Conservation (phyloP, 306 rosid genomes). For the Gynostemma pentaphyllum region DNA sequence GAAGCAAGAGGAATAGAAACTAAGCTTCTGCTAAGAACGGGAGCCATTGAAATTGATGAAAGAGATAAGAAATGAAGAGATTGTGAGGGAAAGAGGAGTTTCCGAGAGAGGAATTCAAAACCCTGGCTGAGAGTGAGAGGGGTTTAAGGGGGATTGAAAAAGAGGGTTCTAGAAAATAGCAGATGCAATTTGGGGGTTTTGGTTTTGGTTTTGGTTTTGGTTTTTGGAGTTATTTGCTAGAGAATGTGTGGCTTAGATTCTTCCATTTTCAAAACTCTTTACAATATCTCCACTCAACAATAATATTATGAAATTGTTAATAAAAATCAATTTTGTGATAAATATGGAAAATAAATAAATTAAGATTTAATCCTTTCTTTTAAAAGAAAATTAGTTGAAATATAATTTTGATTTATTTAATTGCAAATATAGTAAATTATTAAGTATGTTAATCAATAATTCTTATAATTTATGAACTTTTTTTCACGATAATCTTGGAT, state of each 20-base stretch:
- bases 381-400: too few species aligned
- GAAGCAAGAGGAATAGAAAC: constrained; percentile 46
- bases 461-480: too few species aligned
- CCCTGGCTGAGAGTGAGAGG: constrained; percentile 26
- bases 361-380: neutral
- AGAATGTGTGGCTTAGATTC: constrained; percentile 26
- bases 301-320: too few species aligned
- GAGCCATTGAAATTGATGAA: constrained; percentile 41
- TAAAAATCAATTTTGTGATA: too few species aligned
- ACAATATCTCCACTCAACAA: neutral
- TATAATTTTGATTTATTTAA: too few species aligned
- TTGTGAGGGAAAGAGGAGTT: neutral
- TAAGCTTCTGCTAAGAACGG: constrained; percentile 59
- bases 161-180: constrained; percentile 37
- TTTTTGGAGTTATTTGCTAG: constrained; percentile 17
- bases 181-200: neutral
- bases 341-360: neutral
- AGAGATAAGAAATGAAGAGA: constrained; percentile 6
- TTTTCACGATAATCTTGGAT: too few species aligned
- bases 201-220: too few species aligned
- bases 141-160: constrained; percentile 24
- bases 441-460: too few species aligned
- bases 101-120: constrained; percentile 10
- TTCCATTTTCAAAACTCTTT: constrained; percentile 21
- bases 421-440: too few species aligned